These are phyloP conservation scores for Oryza coarctata DNA, from an alignment of 176 grass and related monocot genomes.

Conservation along the genomic window DNA sequence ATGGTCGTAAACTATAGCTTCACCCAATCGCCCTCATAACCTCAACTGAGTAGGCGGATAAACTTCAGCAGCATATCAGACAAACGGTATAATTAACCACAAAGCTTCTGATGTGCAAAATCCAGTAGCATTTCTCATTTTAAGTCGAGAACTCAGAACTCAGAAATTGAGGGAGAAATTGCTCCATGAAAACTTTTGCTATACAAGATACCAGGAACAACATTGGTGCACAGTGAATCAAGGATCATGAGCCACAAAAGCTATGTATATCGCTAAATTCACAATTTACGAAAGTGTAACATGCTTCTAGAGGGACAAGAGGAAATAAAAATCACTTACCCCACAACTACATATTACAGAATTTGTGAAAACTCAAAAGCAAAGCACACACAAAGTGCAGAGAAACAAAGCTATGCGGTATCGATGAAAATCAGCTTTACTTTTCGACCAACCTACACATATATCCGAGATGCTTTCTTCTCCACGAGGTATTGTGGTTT, in stretches of 20 bases:
- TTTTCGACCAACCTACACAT: conserved; percentile 19
- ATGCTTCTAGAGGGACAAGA: conserved; percentile 40
- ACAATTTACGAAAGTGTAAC: conserved; percentile 32
- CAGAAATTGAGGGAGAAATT: not conserved
- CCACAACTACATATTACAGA: conserved; percentile 32
- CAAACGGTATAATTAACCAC: not conserved
- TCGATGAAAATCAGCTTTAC: not conserved
- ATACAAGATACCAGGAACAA: not conserved
- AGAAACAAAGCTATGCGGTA: conserved; percentile 11
- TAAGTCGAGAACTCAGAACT: not conserved
- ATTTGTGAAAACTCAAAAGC: not conserved
- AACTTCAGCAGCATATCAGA: not conserved
- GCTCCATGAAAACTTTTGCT: not conserved
- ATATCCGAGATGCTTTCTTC: conserved; percentile 16
- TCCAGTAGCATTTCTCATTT: not conserved
- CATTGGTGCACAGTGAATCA: not conserved
- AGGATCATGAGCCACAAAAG: not conserved
- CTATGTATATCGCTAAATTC: conserved; percentile 14
- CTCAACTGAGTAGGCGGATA: not conserved
- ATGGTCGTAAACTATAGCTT: no score
- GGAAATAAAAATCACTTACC: conserved; percentile 37
- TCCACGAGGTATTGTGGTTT: conserved; percentile 50
- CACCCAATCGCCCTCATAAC: no score
- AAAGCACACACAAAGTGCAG: not conserved
- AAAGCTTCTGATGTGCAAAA: not conserved